Evolutionary conservation across 306 rosid genomes (phyloP).

Genomic region (Adenanthera pavonina): DNA sequence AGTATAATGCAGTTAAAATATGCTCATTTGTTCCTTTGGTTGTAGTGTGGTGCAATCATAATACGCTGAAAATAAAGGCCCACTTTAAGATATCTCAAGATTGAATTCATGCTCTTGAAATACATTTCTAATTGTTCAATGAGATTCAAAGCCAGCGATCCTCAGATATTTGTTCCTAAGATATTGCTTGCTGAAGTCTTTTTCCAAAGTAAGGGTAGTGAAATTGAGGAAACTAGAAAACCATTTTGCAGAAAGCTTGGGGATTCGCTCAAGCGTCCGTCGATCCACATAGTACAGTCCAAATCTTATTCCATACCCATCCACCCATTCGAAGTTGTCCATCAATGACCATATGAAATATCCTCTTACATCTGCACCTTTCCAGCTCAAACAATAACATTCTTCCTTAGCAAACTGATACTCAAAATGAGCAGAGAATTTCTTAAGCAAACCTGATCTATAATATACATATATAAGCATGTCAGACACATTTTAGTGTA

Average conservation of each 20-base stretch:
- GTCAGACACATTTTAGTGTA: background rate
- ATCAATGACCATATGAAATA: conserved; percentile 70
- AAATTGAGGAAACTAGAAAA: conserved; percentile 54
- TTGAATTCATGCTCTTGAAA: background rate
- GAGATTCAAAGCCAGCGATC: conserved; percentile 4
- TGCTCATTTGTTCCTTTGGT: background rate
- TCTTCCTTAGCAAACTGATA: conserved; percentile 8
- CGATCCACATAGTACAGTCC: conserved; percentile 64
- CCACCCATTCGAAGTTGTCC: conserved; percentile 68
- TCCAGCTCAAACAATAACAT: conserved; percentile 39
- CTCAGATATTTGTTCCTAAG: conserved; percentile 16
- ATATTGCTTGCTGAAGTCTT: conserved; percentile 9
- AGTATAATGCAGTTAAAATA: background rate
- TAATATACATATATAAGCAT: too few species aligned
- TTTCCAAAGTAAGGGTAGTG: conserved; percentile 8
- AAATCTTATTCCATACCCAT: conserved; percentile 53
- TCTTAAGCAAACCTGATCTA: too few species aligned
- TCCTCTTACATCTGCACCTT: conserved; percentile 78
- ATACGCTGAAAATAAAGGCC: background rate
- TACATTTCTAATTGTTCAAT: conserved; percentile 29
- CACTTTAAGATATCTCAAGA: background rate
- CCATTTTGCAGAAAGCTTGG: conserved; percentile 71
- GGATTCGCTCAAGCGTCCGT: conserved; percentile 52
- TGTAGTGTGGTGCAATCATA: background rate
- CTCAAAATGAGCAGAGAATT: conserved; percentile 1